Evolutionary conservation across 306 rosid species (phyloP), one percentile per base, ranked within the genome.

Genomic region (Malus sylvestris): DNA sequence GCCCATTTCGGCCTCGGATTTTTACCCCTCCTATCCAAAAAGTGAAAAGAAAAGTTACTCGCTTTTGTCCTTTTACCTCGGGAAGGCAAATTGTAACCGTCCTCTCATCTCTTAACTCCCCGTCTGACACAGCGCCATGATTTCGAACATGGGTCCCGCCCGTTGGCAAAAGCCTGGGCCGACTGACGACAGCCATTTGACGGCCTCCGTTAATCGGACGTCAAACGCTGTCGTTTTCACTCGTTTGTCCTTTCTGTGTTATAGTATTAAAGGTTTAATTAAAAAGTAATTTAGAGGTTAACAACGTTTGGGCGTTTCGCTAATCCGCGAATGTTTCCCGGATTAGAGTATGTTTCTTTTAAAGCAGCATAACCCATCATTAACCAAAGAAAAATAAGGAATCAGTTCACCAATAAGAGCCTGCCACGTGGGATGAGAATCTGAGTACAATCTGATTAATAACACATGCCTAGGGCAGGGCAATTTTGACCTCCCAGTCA

Each of bases 71-170:
- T 51, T 62, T 61, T 60, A 59, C 90, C 87, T 88, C 87, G 90
- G 89, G 90, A 88, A 86, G 90, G 87, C 65, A 83, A 84, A 52
- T 72, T 78, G 80, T 59, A 81, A 77, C 67, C 53, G 68, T 82
- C 80, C 57, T 79, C 78, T 6, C 53, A 51, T 67, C 35, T 45
- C 68, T 49, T 46, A 14, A 16, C 42, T 63, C 23, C 22, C 70
- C 40, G 70, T 62, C 80, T 80, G 85, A 70, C 81, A 67, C 62
- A 14, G 5, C 16, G 22, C 78, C 29, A 67, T 71, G 76, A 80
- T 78, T 77, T 75, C 73, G 0, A 51, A 3, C 10, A 14, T 4
- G 67, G 83, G 83, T 35, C 79, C 87, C 85, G n/a, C 67, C 29
- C 20, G 20, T 4, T 16, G 73, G n/a, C 14, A 13, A 73, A 33